A percentile compares a stretch with the other conserved stretches of the same genome.
These are phyloP conservation scores for Comarum palustre DNA, from an alignment of 306 rosid species.

Conservation along the genomic window DNA sequence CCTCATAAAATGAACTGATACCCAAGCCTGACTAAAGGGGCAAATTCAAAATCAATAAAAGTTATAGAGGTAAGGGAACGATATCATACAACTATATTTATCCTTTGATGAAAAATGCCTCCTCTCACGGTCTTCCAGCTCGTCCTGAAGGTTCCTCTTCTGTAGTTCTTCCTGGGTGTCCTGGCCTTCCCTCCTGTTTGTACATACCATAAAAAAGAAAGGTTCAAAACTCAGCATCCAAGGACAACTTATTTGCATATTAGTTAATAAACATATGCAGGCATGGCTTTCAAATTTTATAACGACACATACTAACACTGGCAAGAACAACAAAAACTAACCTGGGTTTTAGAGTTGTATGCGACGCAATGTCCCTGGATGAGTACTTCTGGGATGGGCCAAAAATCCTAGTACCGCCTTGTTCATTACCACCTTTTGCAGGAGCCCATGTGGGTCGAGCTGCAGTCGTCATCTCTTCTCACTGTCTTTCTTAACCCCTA, in stretches of 20 bases:
- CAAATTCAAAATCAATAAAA: neutral
- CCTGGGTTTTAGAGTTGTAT: constrained; percentile 85
- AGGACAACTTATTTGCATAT: neutral
- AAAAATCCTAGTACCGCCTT: constrained; percentile 91
- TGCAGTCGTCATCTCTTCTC: constrained; percentile 73
- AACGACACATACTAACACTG: neutral
- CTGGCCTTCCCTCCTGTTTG: constrained; percentile 75
- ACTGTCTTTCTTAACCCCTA: neutral
- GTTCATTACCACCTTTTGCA: constrained; percentile 95
- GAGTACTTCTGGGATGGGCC: constrained; percentile 96
- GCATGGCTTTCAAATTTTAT: neutral
- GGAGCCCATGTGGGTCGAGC: constrained; percentile 99
- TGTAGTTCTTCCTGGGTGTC: constrained; percentile 81
- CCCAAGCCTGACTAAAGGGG: neutral
- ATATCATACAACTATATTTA: constrained; percentile 58
- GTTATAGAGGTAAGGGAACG: neutral
- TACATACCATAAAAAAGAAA: neutral
- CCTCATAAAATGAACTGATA: neutral
- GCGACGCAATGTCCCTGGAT: constrained; percentile 83
- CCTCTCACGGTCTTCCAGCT: constrained; percentile 84
- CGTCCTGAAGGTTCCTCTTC: constrained; percentile 82
- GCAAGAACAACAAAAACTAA: constrained; percentile 6
- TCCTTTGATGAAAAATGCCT: constrained; percentile 90
- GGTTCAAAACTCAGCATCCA: constrained; percentile 1
- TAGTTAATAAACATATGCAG: neutral